Evolutionary conservation across 495 filamentous ascomycete species (phyloP).

Genomic region (Penicillium atrosanguineum): DNA sequence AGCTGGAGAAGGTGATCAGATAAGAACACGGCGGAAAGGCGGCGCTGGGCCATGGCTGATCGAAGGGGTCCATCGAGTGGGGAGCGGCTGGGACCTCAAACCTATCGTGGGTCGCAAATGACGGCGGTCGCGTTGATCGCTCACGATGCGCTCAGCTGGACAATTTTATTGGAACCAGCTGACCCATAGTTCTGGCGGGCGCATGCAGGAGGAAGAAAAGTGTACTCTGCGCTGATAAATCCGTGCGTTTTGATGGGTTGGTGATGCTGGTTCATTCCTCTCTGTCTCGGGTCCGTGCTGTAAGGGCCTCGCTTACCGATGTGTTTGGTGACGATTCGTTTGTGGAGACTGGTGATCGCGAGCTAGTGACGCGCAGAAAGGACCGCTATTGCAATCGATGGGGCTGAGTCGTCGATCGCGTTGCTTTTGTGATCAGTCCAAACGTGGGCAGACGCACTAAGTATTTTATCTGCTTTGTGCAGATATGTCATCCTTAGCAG

Average conservation of each 20-base stretch:
- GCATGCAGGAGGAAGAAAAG: background rate
- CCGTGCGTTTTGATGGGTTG: conserved; percentile 7
- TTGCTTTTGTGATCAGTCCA: too few relatives aligned
- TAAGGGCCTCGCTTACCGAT: too few relatives aligned
- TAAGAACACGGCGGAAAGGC: conserved; percentile 7
- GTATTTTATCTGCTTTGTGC: too few relatives aligned
- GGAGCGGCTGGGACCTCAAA: background rate
- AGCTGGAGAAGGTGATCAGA: conserved; percentile 6
- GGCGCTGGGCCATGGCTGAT: conserved; percentile 11
- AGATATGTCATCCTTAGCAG: too few relatives aligned
- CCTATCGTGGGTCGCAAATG: conserved; percentile 10
- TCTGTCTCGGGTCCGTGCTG: background rate
- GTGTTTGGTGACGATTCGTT: too few relatives aligned
- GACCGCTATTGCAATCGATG: too few relatives aligned
- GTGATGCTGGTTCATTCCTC: background rate
- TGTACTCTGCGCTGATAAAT: conserved; percentile 9
- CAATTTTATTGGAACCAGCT: conserved; percentile 4
- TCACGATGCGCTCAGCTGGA: conserved; percentile 3
- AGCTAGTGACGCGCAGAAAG: too few relatives aligned
- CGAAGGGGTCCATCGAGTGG: conserved; percentile 12
- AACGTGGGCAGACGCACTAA: too few relatives aligned
- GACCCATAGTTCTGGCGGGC: background rate
- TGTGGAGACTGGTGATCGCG: too few relatives aligned
- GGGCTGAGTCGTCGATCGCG: too few relatives aligned
- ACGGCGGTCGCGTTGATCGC: conserved; percentile 11